Conservation (phyloP, 441 rosid species). For the Kokia cookei region DNA sequence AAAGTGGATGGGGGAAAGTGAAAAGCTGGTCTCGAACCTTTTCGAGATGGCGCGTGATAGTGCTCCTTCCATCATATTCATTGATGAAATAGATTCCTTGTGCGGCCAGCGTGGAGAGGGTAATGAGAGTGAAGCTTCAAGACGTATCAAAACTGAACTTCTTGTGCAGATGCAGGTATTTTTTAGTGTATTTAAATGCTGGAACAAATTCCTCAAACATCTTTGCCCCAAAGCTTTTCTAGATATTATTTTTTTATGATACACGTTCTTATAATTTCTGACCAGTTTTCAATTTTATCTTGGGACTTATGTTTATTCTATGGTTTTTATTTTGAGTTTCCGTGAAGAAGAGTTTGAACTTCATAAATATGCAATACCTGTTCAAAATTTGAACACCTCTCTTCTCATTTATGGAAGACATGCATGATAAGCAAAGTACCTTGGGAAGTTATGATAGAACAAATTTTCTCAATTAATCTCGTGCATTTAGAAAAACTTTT, state of each 20-base stretch:
- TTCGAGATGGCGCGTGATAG: conserved; percentile 99
- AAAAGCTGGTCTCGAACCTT: conserved; percentile 94
- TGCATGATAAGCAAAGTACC: neutral
- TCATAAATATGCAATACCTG: neutral
- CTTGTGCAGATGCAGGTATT: conserved; percentile 99
- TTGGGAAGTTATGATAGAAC: neutral
- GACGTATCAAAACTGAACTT: conserved; percentile 99
- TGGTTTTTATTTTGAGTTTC: neutral
- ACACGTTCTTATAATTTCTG: neutral
- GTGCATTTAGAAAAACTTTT: neutral
- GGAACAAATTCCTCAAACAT: neutral
- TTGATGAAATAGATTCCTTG: conserved; percentile 98
- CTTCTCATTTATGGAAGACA: neutral
- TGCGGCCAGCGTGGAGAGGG: conserved; percentile 99
- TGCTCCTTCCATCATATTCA: conserved; percentile 92
- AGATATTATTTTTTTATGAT: conserved; percentile 1
- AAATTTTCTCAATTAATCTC: neutral
- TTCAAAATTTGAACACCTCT: neutral
- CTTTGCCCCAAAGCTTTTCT: neutral
- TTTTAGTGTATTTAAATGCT: neutral
- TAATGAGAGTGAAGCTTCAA: conserved; percentile 99
- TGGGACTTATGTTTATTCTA: neutral
- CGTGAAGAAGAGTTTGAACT: neutral
- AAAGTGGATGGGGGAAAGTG: conserved; percentile 99
- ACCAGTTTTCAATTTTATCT: neutral